Evolutionary conservation across 352 stramenopile genomes (phyloP).

Genomic region (Detonula confervacea): DNA sequence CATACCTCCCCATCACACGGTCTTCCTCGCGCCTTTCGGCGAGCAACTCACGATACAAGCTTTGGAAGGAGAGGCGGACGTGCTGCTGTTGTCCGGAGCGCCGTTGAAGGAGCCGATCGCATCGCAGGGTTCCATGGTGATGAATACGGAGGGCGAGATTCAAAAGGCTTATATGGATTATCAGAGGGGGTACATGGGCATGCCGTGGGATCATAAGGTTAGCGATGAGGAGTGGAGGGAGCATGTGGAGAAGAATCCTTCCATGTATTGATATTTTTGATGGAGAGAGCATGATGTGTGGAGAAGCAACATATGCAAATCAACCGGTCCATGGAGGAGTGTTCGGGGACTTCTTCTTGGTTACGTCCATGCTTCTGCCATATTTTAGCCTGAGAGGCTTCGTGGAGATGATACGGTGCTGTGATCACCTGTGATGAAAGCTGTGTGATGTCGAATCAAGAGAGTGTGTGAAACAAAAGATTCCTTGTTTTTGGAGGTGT

Average conservation of each 20-base stretch:
- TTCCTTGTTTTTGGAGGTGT: too few relatives aligned
- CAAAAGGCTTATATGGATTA: slow-evolving; percentile 84
- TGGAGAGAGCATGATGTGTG: too few relatives aligned
- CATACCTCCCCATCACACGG: slow-evolving; percentile 66
- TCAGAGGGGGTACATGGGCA: slow-evolving; percentile 80
- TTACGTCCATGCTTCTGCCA: too few relatives aligned
- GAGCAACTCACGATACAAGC: slow-evolving; percentile 41
- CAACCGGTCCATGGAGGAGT: too few relatives aligned
- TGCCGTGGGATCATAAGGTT: slow-evolving; percentile 81
- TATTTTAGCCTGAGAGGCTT: too few relatives aligned
- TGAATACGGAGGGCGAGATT: slow-evolving; percentile 82
- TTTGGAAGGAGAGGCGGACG: slow-evolving; percentile 60
- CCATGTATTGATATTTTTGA: slow-evolving; percentile 48
- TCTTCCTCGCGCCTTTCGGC: slow-evolving; percentile 52
- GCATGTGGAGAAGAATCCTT: slow-evolving; percentile 71
- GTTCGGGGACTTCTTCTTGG: too few relatives aligned
- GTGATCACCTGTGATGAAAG: too few relatives aligned
- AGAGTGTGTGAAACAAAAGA: too few relatives aligned
- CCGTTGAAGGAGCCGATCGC: slow-evolving; percentile 79
- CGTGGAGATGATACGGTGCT: too few relatives aligned
- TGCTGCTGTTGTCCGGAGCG: slow-evolving; percentile 77
- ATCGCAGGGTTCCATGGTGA: slow-evolving; percentile 82
- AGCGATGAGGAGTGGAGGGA: slow-evolving; percentile 82
- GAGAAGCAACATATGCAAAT: too few relatives aligned
- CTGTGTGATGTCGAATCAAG: too few relatives aligned